Conservation (phyloP, 306 rosid genomes). For the Vachellia collinsii region DNA sequence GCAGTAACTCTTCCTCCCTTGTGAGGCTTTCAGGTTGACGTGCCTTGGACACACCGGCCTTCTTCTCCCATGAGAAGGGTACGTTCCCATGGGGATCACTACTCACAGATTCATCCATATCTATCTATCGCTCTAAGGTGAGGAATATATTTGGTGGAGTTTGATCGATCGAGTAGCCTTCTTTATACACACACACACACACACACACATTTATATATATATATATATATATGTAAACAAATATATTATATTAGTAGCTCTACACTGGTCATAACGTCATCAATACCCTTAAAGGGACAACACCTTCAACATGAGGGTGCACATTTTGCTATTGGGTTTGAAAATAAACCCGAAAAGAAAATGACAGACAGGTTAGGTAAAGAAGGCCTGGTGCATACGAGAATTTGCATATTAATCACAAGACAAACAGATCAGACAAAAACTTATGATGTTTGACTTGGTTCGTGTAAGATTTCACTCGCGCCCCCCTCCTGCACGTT, state of each 20-base stretch:
- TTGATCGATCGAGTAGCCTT: neutral
- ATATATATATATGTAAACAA: no score
- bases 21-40: neutral
- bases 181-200: neutral
- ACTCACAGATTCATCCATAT: neutral
- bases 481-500: neutral
- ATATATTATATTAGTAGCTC: neutral
- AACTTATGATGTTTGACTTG: slow-evolving; percentile 6
- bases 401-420: neutral
- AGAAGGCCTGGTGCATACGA: neutral
- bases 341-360: neutral
- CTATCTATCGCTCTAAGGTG: neutral
- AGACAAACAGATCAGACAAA: slow-evolving; percentile 6
- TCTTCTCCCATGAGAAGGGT: slow-evolving; percentile 86
- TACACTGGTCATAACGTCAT: neutral
- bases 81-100: slow-evolving; percentile 38
- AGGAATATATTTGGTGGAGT: neutral
- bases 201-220: no score
- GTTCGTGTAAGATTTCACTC: neutral
- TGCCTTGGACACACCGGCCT: slow-evolving; percentile 63
- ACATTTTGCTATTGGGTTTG: slow-evolving; percentile 8
- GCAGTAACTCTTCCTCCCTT: slow-evolving; percentile 24
- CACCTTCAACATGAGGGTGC: slow-evolving; percentile 28
- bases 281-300: slow-evolving; percentile 9
- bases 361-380: slow-evolving; percentile 10